Base-by-base conservation (phyloP, 352 stramenopile genomes). In the Globisporangium iwayamae region DNA sequence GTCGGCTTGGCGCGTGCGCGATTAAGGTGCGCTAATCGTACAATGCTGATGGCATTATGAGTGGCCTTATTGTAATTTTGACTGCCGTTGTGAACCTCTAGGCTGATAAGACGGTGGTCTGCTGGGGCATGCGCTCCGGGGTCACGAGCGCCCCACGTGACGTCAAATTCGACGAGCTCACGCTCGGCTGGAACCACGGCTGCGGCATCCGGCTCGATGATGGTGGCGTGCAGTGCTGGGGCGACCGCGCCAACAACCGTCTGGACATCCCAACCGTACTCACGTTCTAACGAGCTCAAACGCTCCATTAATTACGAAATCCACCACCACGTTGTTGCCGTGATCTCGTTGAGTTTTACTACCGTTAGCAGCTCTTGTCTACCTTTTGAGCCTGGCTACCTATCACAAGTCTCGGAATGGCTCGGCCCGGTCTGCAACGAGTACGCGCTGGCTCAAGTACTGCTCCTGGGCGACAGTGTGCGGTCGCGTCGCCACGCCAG, bases 151-250 rank as follows among this genome's bases (percentile, higher is more conserved):
- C 71, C 10, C 83, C 83, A 1, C 77, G 58, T 1, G 62, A 75
- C 51, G 69, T 89, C 41, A 66, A 76, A 45, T 89, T 91, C 60
- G 83, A 91, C 62, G 83, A 91, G 25, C 32, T 54, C 48, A 54
- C 48, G 43, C 43, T 91, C 16, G 82, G 82, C 6, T 91, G 80
- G 80, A 89, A 91, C 68, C 82, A 91, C 56, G 82, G 82, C 10
- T 91, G 82, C 55, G 82, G 78, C 22, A 89, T 91, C 56, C 75
- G 75, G 14, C 80, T 85, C 48, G 78, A 86, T n/a, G 77, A 89
- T 43, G 76, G 82, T 1, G 69, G 70, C 32, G 74, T 91, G 30
- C 68, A 82, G 57, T 91, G 82, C 69, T 91, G 82, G 82, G 82
- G 82, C n/a, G 75, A 89, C 39, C 68, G 74, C 10, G 63, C 57